Base-by-base conservation (phyloP, 176 grass and related monocot genomes). In the Tuctoria greenei region DNA sequence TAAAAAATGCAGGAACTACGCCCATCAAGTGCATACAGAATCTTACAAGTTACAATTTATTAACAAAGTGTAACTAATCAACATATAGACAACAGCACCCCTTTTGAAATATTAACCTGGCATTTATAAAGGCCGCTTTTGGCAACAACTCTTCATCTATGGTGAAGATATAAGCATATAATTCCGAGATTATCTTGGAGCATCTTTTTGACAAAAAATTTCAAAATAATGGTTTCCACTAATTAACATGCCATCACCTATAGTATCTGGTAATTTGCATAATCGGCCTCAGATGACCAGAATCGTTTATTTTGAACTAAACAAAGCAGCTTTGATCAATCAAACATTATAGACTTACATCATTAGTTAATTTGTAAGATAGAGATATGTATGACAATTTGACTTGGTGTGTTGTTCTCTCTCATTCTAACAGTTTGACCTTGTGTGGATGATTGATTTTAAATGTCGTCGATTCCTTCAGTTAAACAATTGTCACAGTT, bases 101-200 rank as follows among this genome's bases (percentile, higher is more conserved):
- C 12, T 31, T 46, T 74, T 55, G 74, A 10, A 74, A 57, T 58
- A 12, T 41, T 59, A 2, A 11, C 23, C 46, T 20, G 25, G 10
- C 45, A 49, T 73, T 73, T 58, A 85, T 37, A 79, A 76, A 65
- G 39, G 59, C 60, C 46, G 15, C 25, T 54, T 65, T 51, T 72
- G 45, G 12, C 8, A 37, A 54, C 25, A 71, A 76, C 75, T 17
- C 64, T 71, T 71, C 13, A 74, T n/a, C 7, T 69, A 12, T 75
- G 1, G 0, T 28, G 36, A 8, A 5, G 52, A 25, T 10, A 20
- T 51, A 71, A n/a, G 35, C 10, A 3, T 21, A 55, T 34, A 35
- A 67, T 21, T 21, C 67, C 11, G 16, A 43, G 20, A 41, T 39
- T 12, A n/a, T 1, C 14, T 38, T 10, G 41, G 18, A 61, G n/a